Evolutionary conservation across 805 yeast species (phyloP).

Genomic region (Yamadazyma endophytica): DNA sequence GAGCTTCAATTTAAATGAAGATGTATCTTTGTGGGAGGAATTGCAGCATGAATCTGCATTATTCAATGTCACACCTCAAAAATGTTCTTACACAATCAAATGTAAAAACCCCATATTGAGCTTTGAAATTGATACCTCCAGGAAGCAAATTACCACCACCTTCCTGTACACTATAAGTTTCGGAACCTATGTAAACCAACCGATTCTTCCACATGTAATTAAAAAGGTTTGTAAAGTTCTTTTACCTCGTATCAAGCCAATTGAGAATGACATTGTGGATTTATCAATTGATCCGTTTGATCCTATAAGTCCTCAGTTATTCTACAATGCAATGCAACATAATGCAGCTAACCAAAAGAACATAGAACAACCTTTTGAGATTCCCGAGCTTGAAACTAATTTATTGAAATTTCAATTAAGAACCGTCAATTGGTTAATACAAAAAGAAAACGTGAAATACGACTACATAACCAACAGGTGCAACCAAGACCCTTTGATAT

Average conservation of each 20-base stretch:
- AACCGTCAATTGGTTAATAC: slow-evolving; percentile 54
- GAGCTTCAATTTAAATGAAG: background rate
- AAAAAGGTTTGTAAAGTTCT: slow-evolving; percentile 6
- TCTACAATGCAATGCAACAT: slow-evolving; percentile 48
- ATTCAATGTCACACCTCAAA: too few species aligned
- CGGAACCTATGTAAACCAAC: slow-evolving; percentile 15
- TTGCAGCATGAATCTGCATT: background rate
- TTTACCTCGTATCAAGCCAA: slow-evolving; percentile 3
- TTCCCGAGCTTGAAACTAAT: slow-evolving; percentile 41
- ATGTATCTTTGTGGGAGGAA: background rate
- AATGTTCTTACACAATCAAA: too few species aligned
- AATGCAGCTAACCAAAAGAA: slow-evolving; percentile 29
- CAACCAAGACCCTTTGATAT: slow-evolving; percentile 13
- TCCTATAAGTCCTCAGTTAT: slow-evolving; percentile 32
- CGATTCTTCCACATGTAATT: slow-evolving; percentile 15
- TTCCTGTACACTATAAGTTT: slow-evolving; percentile 13
- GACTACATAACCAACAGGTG: slow-evolving; percentile 21
- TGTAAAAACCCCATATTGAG: slow-evolving; percentile 8
- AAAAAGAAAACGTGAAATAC: slow-evolving; percentile 43
- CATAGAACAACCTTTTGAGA: slow-evolving; percentile 17
- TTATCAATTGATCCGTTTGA: slow-evolving; percentile 6
- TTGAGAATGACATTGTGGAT: too few species aligned
- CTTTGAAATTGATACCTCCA: slow-evolving; percentile 10
- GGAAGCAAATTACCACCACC: slow-evolving; percentile 9
- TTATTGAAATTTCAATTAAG: slow-evolving; percentile 49